Evolutionary conservation across 1,284 basidiomycete genomes (phyloP).

Genomic region (Trametes sp.): DNA sequence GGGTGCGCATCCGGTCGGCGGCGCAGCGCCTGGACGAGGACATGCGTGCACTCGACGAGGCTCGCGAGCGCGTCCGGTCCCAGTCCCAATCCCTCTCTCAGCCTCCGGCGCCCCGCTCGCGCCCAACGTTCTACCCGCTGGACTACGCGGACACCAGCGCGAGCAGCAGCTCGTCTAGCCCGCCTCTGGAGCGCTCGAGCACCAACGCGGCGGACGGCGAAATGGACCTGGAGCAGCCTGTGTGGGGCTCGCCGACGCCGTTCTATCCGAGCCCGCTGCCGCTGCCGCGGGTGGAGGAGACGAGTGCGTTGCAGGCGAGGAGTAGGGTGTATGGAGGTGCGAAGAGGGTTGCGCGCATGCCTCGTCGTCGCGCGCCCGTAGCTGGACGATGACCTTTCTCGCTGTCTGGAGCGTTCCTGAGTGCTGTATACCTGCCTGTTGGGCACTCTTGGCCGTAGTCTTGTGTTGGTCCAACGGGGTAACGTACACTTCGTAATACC

Average conservation of each 20-base stretch:
- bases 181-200: conserved; percentile 19
- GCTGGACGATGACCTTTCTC: conserved; percentile 19
- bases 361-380: conserved; percentile 14
- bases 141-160: background rate
- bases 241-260: conserved; percentile 35
- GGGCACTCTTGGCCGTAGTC: too few relatives aligned
- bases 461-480: too few relatives aligned
- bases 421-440: too few relatives aligned
- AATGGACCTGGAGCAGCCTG: conserved; percentile 23
- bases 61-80: conserved; percentile 6
- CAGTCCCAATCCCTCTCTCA: background rate
- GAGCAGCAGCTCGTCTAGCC: conserved; percentile 13
- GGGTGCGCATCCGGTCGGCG: conserved; percentile 25
- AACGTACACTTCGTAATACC: too few relatives aligned
- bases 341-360: conserved; percentile 22
- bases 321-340: conserved; percentile 18
- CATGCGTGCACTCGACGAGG: conserved; percentile 14
- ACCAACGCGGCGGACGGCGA: background rate
- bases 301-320: conserved; percentile 21
- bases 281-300: conserved; percentile 30
- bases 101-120: background rate
- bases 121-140: conserved; percentile 4
- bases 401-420: too few relatives aligned
- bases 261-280: conserved; percentile 36
- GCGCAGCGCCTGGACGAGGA: conserved; percentile 15